phyloP scores from a whole-genome alignment of 208 protist species.

The Tritrichomonas foetus region DNA sequence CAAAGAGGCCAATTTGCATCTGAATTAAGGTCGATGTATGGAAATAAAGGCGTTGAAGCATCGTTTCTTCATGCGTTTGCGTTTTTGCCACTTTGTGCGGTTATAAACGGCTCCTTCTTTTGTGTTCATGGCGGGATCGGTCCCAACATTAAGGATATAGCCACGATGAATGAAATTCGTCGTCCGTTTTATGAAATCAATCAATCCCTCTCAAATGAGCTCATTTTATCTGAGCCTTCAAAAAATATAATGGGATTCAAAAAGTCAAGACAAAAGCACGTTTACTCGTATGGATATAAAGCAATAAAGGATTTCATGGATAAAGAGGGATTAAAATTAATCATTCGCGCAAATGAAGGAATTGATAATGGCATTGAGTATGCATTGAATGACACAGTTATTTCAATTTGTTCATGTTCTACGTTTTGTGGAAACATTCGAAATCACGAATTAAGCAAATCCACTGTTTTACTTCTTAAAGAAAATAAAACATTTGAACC shows the following conservation, averaged over 20 bases:
- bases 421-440: not conserved
- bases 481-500: too few relatives aligned
- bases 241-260: not conserved
- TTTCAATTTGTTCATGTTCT: not conserved
- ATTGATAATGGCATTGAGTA: not conserved
- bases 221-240: not conserved
- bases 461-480: too few relatives aligned
- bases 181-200: not conserved
- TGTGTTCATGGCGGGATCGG: not conserved
- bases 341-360: not conserved
- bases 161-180: not conserved
- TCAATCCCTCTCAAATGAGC: not conserved
- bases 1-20: not conserved
- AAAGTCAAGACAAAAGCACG: not conserved
- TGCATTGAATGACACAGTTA: not conserved
- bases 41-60: not conserved
- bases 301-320: not conserved
- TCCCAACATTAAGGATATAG: not conserved
- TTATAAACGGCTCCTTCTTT: not conserved
- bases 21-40: not conserved
- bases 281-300: not conserved
- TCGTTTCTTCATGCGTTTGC: not conserved
- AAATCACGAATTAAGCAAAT: too few relatives aligned
- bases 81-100: not conserved
- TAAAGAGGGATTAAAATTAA: not conserved